Percentiles rank a stretch among this genome's conserved stretches.
Evolutionary conservation across 192 early-diverging fungal genomes (phyloP).

Genomic region (Gaertneriomyces semiglobifer): DNA sequence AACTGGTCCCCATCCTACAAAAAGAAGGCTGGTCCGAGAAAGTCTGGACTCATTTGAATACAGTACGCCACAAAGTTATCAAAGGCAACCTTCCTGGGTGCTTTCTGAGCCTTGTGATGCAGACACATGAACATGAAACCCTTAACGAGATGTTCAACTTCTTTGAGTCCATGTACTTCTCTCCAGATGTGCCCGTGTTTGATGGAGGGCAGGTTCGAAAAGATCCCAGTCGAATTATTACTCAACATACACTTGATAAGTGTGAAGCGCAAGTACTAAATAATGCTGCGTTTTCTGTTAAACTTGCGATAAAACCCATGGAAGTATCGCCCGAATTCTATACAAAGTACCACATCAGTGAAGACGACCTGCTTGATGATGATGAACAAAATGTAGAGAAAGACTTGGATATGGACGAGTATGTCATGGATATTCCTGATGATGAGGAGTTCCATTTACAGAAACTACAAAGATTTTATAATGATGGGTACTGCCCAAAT

Average conservation of each 20-base stretch:
- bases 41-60: slow-evolving; percentile 11
- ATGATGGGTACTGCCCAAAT: not conserved
- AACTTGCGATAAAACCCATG: slow-evolving; percentile 15
- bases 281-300: not conserved
- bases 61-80: slow-evolving; percentile 1
- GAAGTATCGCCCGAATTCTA: slow-evolving; percentile 9
- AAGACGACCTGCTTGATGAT: not conserved
- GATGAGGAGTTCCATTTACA: not conserved
- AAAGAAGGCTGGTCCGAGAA: not conserved
- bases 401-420: not conserved
- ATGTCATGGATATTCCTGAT: not conserved
- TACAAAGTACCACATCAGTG: slow-evolving; percentile 1
- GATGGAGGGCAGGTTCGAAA: slow-evolving; percentile 6
- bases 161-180: not conserved
- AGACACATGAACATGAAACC: slow-evolving; percentile 7
- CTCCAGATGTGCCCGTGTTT: slow-evolving; percentile 9
- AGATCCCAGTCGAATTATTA: not conserved
- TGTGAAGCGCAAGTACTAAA: not conserved
- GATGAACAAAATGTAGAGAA: not conserved
- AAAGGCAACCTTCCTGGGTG: slow-evolving; percentile 6
- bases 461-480: not conserved
- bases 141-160: slow-evolving; percentile 5
- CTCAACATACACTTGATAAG: not conserved
- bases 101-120: slow-evolving; percentile 13
- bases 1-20: slow-evolving; percentile 7